Evolutionary conservation across 345 rosid genomes (phyloP).

Genomic region (Boechera stricta): DNA sequence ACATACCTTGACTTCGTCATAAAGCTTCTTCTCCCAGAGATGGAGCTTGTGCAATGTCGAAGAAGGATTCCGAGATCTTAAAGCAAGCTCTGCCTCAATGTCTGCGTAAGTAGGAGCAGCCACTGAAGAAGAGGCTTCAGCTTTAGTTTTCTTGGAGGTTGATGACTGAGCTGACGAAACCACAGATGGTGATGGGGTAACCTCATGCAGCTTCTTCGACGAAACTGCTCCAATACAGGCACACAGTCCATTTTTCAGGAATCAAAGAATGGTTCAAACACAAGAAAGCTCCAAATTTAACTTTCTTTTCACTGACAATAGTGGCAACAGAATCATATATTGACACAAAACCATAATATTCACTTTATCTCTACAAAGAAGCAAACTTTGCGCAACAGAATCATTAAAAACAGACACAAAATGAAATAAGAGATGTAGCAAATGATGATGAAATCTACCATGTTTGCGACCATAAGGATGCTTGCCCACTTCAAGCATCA

Average conservation of each 20-base stretch:
- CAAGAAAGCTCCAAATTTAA: neutral
- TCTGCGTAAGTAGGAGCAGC: slow-evolving; percentile 55
- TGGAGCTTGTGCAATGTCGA: slow-evolving; percentile 81
- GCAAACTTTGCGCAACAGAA: slow-evolving; percentile 8
- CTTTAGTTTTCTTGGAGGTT: slow-evolving; percentile 52
- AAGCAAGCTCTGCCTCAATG: slow-evolving; percentile 67
- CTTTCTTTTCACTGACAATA: neutral
- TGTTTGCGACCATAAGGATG: slow-evolving; percentile 70
- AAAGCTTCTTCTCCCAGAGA: slow-evolving; percentile 96
- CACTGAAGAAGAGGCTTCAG: slow-evolving; percentile 34
- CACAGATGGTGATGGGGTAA: slow-evolving; percentile 55
- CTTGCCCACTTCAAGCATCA: slow-evolving; percentile 84
- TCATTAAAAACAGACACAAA: neutral
- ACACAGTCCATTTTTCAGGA: neutral
- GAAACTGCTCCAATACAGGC: slow-evolving; percentile 50
- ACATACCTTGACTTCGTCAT: slow-evolving; percentile 85
- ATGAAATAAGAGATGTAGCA: neutral
- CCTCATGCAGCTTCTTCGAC: slow-evolving; percentile 65
- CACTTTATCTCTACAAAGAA: neutral
- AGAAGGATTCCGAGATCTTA: slow-evolving; percentile 74
- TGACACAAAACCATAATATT: neutral
- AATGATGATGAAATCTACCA: slow-evolving; percentile 48
- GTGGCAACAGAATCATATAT: neutral
- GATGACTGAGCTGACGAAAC: slow-evolving; percentile 59
- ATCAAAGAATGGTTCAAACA: neutral